Percentiles rank a stretch among this genome's conserved stretches.
Conservation (phyloP, 371 early-diverging fungal species). For the Mortierella sp. region DNA sequence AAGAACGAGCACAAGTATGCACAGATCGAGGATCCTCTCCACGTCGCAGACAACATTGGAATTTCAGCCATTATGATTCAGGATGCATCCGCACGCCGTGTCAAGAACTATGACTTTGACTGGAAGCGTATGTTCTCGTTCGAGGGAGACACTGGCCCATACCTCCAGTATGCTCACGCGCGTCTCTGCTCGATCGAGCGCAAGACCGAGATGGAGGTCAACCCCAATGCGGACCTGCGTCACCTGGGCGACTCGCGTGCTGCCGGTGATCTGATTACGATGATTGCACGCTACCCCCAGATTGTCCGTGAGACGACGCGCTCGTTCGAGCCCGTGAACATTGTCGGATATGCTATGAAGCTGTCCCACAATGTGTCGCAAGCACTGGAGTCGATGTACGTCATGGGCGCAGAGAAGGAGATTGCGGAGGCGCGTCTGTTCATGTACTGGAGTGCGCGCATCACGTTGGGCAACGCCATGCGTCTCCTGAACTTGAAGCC, state of each 20-base stretch:
- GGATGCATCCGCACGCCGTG: constrained; percentile 96
- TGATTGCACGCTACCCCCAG: constrained; percentile 94
- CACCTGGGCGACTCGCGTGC: constrained; percentile 77
- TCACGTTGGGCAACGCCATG: constrained; percentile 84
- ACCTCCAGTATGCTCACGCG: constrained; percentile 98
- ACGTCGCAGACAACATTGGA: constrained; percentile 85
- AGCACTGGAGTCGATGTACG: constrained; percentile 87
- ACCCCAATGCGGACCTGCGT: constrained; percentile 70
- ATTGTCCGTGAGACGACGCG: constrained; percentile 73
- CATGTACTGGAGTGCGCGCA: constrained; percentile 78
- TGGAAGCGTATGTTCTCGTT: constrained; percentile 96
- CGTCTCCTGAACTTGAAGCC: constrained; percentile 83
- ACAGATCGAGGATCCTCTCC: constrained; percentile 87
- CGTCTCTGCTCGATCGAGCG: constrained; percentile 97
- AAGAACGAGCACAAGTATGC: constrained; percentile 88
- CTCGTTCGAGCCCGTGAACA: constrained; percentile 91
- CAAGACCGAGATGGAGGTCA: constrained; percentile 69
- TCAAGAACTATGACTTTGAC: constrained; percentile 98
- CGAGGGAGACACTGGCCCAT: constrained; percentile 99
- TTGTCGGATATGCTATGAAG: constrained; percentile 94
- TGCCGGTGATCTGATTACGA: constrained; percentile 80
- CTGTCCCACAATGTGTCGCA: constrained; percentile 88
- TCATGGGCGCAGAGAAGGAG: constrained; percentile 81
- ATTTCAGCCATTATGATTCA: constrained; percentile 96
- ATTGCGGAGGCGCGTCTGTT: constrained; percentile 87